Base-by-base conservation (phyloP, 176 grass and related monocot genomes). In the Panicum miliaceum region DNA sequence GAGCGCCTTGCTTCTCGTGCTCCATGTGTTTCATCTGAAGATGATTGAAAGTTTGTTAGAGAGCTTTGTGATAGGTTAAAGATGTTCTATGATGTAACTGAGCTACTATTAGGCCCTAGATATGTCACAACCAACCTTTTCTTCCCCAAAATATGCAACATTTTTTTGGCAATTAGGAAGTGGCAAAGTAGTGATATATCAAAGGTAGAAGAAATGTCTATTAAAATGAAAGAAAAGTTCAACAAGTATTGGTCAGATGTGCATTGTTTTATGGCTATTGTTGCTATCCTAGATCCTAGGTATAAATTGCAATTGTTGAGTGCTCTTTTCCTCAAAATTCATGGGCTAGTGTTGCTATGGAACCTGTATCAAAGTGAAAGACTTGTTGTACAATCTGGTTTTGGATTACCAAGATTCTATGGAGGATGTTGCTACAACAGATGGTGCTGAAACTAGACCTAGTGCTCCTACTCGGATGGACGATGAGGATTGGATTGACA, bases 1-100 rank as follows among this genome's bases (percentile, higher is more conserved):
- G 58, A 62, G 3, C 59, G 25, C 59, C 59, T 62, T 62, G 23
- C 59, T 27, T 9, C n/a, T 1, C 8, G 45, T 19, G 7, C 53
- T n/a, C 45, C 14, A 19, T 79, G n/a, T 79, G 27, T 27, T 12
- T 69, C 56, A 47, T 36, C 18, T 29, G 25, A 18, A 20, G 29
- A 71, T 13, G 46, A 85, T 59, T 85, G 73, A 47, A n/a, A 58
- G 10, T 68, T 68, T 54, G 74, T 36, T n/a, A 69, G n/a, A 15
- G n/a, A 77, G 4, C 13, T 85, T 1, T 60, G 47, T 40, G 38
- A 40, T 40, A 40, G 38, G 38, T 40, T 40, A 40, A 40, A 40
- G 38, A 40, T 40, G 38, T 40, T 40, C 4, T 40, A 40, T 40
- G 38, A 40, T 40, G 38, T 40, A 6, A 40, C 38, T 40, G 6